Base-by-base conservation (phyloP, 1,284 basidiomycete species). In the Apiotrichum gamsii region DNA sequence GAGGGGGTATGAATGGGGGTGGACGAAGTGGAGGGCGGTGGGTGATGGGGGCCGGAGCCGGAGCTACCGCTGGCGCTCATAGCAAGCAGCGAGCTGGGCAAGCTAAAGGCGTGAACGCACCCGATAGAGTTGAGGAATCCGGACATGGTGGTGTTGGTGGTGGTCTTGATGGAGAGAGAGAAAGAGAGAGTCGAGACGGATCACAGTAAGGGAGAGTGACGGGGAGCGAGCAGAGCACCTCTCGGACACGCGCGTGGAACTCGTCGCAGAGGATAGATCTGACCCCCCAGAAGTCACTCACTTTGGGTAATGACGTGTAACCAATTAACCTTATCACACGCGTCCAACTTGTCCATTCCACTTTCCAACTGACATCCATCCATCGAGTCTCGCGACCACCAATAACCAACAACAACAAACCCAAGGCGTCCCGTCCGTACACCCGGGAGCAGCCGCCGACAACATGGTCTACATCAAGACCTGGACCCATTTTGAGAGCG, bases 401-500 rank as follows among this genome's bases (percentile, higher is more conserved):
- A 19, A 42, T 21, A 6, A 30, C 8, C 28, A 23, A 4, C 28
- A 19, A 34, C 42, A 19, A 18, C 38, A 20, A 28, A 21, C 19
- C 21, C 21, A 18, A 24, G 20, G 33, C n/a, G 33, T 31, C 20
- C 19, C 23, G 29, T 32, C 39, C 24, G 25, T 11, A 36, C 34
- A 30, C 13, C 19, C 8, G 29, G 24, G 24, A n/a, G 8, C n/a
- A n/a, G n/a, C 15, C 18, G 14, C 16, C 18, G 10, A 13, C 32
- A 54, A n/a, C 14, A 74, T 73, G 72, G 69, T 72, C 36, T 70
- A 70, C 59, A 60, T 72, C 38, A 65, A 67, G 47, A 67, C 58
- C 30, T 74, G 72, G 72, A 67, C 68, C n/a, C 62, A 70, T 31
- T 74, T 70, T 47, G 71, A 73, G 52, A 62, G 60, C 44, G 72